These are phyloP conservation scores for Haberlea rhodopensis DNA, from an alignment of 257 asterid genomes.

Conservation along the genomic window DNA sequence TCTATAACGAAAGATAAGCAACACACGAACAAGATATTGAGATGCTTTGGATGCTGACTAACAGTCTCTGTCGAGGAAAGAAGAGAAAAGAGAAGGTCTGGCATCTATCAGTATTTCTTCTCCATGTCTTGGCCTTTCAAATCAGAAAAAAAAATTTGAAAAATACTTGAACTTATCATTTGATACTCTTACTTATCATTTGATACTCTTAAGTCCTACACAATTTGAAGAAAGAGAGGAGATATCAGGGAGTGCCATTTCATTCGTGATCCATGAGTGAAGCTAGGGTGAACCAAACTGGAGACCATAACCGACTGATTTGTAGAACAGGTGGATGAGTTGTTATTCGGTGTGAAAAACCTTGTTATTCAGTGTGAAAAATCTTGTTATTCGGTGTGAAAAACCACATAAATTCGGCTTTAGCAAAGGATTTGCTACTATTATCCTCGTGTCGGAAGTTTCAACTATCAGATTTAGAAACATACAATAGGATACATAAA, in stretches of 20 bases:
- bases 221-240: background rate
- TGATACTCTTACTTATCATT: too few species aligned
- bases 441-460: background rate
- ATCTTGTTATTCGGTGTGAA: too few species aligned
- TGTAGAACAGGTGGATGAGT: background rate
- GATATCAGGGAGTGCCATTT: background rate
- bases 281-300: background rate
- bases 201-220: too few species aligned
- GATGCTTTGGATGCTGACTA: background rate
- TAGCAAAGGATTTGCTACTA: background rate
- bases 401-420: background rate
- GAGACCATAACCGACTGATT: too few species aligned
- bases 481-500: slow-evolving; percentile 13
- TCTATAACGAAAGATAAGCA: background rate
- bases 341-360: background rate
- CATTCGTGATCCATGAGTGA: background rate
- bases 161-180: too few species aligned
- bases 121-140: too few species aligned
- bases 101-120: too few species aligned
- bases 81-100: background rate
- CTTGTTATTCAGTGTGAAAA: too few species aligned
- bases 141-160: too few species aligned
- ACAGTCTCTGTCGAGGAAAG: background rate
- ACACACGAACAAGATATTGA: background rate
- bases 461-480: slow-evolving; percentile 16